Evolutionary conservation across 2,329 filamentous ascomycete genomes (phyloP), one percentile per base, ranked within the genome.

Genomic region (Hypoxylon sp.): DNA sequence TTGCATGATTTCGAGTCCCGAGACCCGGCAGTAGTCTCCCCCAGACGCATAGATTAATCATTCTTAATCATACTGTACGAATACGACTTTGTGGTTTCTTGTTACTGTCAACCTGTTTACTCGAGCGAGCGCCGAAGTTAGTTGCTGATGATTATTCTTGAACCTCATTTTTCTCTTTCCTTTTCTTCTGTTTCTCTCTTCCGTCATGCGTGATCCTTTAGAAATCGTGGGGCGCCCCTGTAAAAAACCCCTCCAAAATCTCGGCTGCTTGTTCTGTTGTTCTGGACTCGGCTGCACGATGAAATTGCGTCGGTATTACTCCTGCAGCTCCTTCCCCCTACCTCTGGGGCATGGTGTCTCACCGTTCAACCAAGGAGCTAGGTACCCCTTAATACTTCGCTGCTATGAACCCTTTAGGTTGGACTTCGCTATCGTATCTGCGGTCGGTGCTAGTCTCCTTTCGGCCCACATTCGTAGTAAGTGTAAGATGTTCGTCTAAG

Each of bases 221-320:
- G 50, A 59, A 41, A 56, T 64, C 61, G 64, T 67, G 61, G 58
- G 64, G 59, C 64, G 46, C 59, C 57, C 65, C 59, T 59, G 58
- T 6, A 26, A 20, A 56, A 26, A 26, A 26, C 7, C 24, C 58
- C 67, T 60, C 49, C 52, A 60, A 59, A 26, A 50, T 52, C 59
- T 64, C 63, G 64, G 56, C 59, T 44, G 32, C 59, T 50, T 39
- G 46, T 59, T 67, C 59, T 67, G 56, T 50, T 39, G 49, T 59
- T 67, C 59, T 67, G 56, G 60, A 63, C 53, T 60, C 58, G 56
- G 58, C 67, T 69, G 67, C 67, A 69, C 67, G 63, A 69, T 69
- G 61, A 69, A 69, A 69, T 69, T 69, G 53, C 67, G 48, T 69
- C 64, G 67, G 67, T 69, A 69, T 69, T 69, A 64, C 67, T 61